Conservation (phyloP, 1,284 basidiomycete species). For the Malassezia caprae region DNA sequence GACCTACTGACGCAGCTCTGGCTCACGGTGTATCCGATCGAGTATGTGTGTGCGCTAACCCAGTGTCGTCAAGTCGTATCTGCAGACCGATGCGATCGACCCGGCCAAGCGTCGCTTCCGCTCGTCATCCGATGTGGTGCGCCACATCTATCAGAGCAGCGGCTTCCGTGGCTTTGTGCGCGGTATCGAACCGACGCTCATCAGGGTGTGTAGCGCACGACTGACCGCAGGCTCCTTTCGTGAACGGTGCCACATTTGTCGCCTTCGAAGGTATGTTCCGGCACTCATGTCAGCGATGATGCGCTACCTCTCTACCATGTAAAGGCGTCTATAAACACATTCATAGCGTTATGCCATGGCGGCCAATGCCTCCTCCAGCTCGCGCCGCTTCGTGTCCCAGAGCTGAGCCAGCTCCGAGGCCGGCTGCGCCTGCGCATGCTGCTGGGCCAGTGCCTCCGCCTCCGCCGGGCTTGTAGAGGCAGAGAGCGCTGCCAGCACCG, state of each 20-base stretch:
- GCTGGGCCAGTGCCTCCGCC: not conserved
- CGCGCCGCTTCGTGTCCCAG: constrained; percentile 6
- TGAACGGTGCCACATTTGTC: constrained; percentile 45
- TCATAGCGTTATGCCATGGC: constrained; percentile 6
- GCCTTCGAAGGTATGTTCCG: constrained; percentile 26
- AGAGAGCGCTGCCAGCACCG: not conserved
- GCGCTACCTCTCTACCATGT: not conserved
- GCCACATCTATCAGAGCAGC: constrained; percentile 68
- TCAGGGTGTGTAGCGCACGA: constrained; percentile 53
- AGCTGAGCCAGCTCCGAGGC: not conserved
- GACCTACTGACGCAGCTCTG: not conserved
- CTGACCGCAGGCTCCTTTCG: constrained; percentile 30
- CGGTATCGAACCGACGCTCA: constrained; percentile 78
- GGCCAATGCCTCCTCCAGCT: constrained; percentile 10
- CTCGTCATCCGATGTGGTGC: constrained; percentile 69
- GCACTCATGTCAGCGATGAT: not conserved
- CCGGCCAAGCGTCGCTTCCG: constrained; percentile 58
- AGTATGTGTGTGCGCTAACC: not conserved
- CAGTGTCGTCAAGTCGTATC: constrained; percentile 9
- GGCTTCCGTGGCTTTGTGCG: constrained; percentile 77
- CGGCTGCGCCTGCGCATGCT: not conserved
- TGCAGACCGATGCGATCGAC: constrained; percentile 66
- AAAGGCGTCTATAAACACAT: not conserved
- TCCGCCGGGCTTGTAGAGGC: not conserved
- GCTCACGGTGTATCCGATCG: constrained; percentile 15